Base-by-base conservation (phyloP, 208 protist species). In the Lotmaria passim region DNA sequence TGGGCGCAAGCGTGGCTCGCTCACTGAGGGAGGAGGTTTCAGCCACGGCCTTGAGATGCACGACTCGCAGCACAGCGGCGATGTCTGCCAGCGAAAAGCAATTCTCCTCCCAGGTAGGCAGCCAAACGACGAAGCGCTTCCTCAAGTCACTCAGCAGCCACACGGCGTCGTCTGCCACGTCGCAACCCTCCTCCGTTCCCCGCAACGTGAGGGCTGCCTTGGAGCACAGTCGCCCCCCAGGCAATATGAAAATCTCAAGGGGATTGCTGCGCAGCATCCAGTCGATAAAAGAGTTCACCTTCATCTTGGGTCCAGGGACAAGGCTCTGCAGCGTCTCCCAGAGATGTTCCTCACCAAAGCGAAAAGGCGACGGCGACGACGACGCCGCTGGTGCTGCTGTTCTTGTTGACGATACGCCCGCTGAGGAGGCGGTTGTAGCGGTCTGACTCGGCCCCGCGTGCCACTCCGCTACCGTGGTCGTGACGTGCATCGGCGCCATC, bases 211-310 rank as follows among this genome's bases (percentile, higher is more conserved):
- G 23, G 5, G 58, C 58, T 5, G 44, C 23, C 1, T 17, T 12
- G 17, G 58, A 53, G 24, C 26, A 53, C 1, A 64, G 19, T 4
- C 58, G 43, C 3, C 43, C 43, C 11, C 5, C 23, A 11, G 39
- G 41, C 5, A 31, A 31, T 6, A 64, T 2, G 31, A 43, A 41
- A 26, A 64, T 28, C 28, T 11, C 58, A 5, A 41, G 43, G 7
- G 58, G 58, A 43, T 52, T 64, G n/a, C 19, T 64, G 58, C 41
- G 58, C 7, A 43, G 17, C 24, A 47, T 50, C 58, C 58, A 64
- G 26, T 24, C 24, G 7, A 17, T 28, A n/a, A 36, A 14, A 4
- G 11, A 24, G 6, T 21, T 21, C 6, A 12, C 4, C 0, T 2
- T 36, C 6, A 12, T 3, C 6, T 21, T 6, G 8, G n/a, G 11